These are phyloP conservation scores for Trametes versicolor DNA, from an alignment of 1,284 basidiomycete genomes.

Conservation along the genomic window DNA sequence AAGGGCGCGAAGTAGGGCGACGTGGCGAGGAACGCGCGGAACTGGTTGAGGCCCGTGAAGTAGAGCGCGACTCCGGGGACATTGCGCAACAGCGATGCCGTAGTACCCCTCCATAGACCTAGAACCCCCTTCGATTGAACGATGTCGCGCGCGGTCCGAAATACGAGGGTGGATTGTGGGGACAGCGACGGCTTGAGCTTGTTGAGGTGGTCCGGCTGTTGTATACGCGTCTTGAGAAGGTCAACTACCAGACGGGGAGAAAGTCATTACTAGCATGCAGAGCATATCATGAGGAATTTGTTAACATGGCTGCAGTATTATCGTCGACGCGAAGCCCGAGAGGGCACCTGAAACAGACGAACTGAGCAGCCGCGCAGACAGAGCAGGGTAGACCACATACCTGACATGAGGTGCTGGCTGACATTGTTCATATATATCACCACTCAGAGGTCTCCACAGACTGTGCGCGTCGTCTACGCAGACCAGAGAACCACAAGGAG, in stretches of 20 bases:
- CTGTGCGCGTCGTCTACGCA: not conserved
- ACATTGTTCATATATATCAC: constrained; percentile 67
- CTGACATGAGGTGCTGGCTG: constrained; percentile 77
- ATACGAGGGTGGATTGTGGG: constrained; percentile 45
- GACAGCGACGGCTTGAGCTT: constrained; percentile 47
- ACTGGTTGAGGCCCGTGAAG: constrained; percentile 86
- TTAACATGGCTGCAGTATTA: constrained; percentile 82
- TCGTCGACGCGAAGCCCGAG: constrained; percentile 78
- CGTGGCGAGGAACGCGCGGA: constrained; percentile 77
- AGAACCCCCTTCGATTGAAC: constrained; percentile 66
- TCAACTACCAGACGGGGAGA: constrained; percentile 64
- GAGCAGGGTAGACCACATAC: constrained; percentile 47
- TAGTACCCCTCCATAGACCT: constrained; percentile 90
- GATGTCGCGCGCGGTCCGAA: constrained; percentile 66
- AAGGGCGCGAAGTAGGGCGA: constrained; percentile 68
- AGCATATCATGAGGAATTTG: constrained; percentile 19
- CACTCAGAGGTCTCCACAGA: not conserved
- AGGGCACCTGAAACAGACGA: constrained; percentile 61
- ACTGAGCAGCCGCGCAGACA: constrained; percentile 4
- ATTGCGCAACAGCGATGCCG: constrained; percentile 84
- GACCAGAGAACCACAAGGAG: not conserved
- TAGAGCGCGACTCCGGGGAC: constrained; percentile 94
- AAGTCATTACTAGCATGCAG: constrained; percentile 11
- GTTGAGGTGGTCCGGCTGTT: constrained; percentile 70
- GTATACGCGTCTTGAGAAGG: constrained; percentile 87